Conservation (phyloP, 1,284 basidiomycete species). For the Macrocystidia cucumis region DNA sequence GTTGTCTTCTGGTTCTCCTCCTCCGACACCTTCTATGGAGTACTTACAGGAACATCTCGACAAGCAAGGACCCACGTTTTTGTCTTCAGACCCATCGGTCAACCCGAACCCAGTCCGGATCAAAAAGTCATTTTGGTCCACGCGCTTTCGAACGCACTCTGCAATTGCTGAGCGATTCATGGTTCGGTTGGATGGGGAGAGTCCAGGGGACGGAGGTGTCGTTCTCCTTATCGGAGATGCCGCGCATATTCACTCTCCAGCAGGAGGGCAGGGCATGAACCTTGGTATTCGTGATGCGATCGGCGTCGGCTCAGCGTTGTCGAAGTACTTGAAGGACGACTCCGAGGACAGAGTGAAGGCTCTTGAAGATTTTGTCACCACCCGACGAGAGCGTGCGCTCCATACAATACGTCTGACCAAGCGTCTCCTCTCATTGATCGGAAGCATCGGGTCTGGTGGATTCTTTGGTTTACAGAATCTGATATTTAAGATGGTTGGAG, state of each 20-base stretch:
- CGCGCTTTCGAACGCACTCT: slow-evolving; percentile 26
- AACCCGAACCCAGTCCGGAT: slow-evolving; percentile 21
- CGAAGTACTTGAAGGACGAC: slow-evolving; percentile 9
- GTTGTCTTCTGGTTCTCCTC: slow-evolving; percentile 16
- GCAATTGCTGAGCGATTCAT: slow-evolving; percentile 29
- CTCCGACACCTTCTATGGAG: slow-evolving; percentile 20
- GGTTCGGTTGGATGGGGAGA: slow-evolving; percentile 13
- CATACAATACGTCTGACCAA: slow-evolving; percentile 15
- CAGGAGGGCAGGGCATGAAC: slow-evolving; percentile 38
- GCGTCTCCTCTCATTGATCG: slow-evolving; percentile 11
- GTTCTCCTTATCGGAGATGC: slow-evolving; percentile 34
- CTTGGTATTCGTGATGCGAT: slow-evolving; percentile 35
- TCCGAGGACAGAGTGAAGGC: slow-evolving; percentile 9
- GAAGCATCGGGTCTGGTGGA: slow-evolving; percentile 6
- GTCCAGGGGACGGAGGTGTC: slow-evolving; percentile 11
- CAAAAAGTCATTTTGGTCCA: slow-evolving; percentile 24
- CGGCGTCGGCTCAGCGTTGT: slow-evolving; percentile 19
- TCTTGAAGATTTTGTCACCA: slow-evolving; percentile 12
- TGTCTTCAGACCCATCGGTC: slow-evolving; percentile 21
- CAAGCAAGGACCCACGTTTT: slow-evolving; percentile 16
- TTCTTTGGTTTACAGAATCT: slow-evolving; percentile 11
- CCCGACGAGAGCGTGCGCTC: slow-evolving; percentile 14
- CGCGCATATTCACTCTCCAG: slow-evolving; percentile 35
- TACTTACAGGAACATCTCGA: slow-evolving; percentile 27
- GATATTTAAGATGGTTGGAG: slow-evolving; percentile 11